Conservation (phyloP, 23 red algal species). For the Pyropia haitanensis region DNA sequence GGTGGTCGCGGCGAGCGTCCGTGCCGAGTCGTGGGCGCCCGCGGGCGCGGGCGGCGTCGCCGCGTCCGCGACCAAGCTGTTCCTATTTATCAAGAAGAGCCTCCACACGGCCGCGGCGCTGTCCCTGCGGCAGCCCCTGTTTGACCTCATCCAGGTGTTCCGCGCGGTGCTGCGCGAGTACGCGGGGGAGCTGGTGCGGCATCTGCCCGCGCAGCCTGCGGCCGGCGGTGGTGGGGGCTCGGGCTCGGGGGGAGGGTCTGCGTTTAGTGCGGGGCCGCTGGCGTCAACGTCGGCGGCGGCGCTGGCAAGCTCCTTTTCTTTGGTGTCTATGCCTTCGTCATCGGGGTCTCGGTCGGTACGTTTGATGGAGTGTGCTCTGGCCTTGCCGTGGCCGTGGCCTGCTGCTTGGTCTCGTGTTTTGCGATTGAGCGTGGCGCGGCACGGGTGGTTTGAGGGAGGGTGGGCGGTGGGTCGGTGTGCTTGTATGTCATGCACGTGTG, state of each 20-base stretch:
- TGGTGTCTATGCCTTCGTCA: no score
- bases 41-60: constrained; percentile 58
- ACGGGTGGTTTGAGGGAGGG: no score
- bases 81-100: constrained; percentile 82
- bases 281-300: constrained; percentile 19
- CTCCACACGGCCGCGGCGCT: constrained; percentile 74
- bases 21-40: constrained; percentile 51
- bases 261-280: constrained; percentile 14
- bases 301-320: no score
- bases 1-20: constrained; percentile 35
- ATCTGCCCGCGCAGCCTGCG: constrained; percentile 20
- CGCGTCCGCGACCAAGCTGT: constrained; percentile 61
- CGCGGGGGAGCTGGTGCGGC: constrained; percentile 48
- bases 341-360: no score
- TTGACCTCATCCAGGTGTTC: constrained; percentile 80
- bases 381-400: no score
- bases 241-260: neutral
- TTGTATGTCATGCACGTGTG: no score
- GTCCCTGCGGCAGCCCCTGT: constrained; percentile 73
- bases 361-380: no score
- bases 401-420: no score
- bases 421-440: no score
- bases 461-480: no score
- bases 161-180: constrained; percentile 61
- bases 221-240: neutral